Conservation (phyloP, 179 eudicot genomes). For the Gypsophila paniculata region DNA sequence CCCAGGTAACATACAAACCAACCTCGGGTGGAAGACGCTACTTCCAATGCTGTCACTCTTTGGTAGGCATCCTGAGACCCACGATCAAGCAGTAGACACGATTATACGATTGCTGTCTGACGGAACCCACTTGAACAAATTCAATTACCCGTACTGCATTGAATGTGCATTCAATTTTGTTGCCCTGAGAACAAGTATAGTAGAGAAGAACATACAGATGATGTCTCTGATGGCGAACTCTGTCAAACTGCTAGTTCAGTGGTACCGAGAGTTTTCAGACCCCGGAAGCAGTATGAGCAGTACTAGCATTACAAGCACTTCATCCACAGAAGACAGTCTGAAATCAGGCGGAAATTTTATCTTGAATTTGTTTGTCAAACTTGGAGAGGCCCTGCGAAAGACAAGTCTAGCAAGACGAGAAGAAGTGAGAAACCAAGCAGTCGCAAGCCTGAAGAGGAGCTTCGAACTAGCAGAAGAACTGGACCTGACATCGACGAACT, state of each 20-base stretch:
- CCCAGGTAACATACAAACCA: slow-evolving; percentile 56
- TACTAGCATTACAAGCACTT: slow-evolving; percentile 42
- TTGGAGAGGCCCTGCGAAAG: slow-evolving; percentile 72
- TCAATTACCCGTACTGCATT: slow-evolving; percentile 54
- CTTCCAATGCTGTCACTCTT: slow-evolving; percentile 61
- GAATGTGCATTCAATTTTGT: slow-evolving; percentile 74
- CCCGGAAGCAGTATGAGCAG: slow-evolving; percentile 49
- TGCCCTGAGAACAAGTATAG: slow-evolving; percentile 40
- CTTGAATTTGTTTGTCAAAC: slow-evolving; percentile 51
- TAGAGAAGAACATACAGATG: slow-evolving; percentile 63
- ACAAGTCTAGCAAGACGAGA: slow-evolving; percentile 84
- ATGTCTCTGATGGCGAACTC: slow-evolving; percentile 80
- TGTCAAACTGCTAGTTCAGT: slow-evolving; percentile 55
- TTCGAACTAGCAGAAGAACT: slow-evolving; percentile 60
- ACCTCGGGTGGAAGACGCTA: slow-evolving; percentile 71
- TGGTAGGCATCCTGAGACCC: slow-evolving; percentile 69
- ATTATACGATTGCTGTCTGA: slow-evolving; percentile 53
- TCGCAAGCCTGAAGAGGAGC: slow-evolving; percentile 59
- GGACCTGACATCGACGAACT: slow-evolving; percentile 51
- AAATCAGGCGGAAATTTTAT: slow-evolving; percentile 34
- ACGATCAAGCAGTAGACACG: slow-evolving; percentile 72
- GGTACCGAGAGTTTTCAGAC: slow-evolving; percentile 60
- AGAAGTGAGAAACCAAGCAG: slow-evolving; percentile 81
- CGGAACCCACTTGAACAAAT: slow-evolving; percentile 35
- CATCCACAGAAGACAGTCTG: slow-evolving; percentile 42